Percentiles rank a stretch among this genome's conserved stretches.
phyloP scores from a whole-genome alignment of 1,284 basidiomycete genomes.

The Sporisorium iseilematis-ciliati region DNA sequence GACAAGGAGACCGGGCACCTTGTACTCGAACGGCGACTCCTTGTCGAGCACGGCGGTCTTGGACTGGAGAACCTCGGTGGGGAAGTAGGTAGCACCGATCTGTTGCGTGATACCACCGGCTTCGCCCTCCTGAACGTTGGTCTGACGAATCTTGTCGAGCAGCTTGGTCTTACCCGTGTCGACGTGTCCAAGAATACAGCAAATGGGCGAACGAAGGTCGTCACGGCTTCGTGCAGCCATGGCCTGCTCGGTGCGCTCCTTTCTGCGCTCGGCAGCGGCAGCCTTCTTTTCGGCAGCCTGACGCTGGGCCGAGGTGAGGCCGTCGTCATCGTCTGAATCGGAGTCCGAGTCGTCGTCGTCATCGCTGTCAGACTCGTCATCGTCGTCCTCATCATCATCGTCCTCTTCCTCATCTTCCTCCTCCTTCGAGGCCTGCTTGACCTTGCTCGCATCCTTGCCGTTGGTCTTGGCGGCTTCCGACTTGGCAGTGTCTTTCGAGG shows the following conservation, averaged over 20 bases:
- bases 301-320: constrained; percentile 71
- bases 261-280: constrained; percentile 83
- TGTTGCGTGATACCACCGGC: constrained; percentile 99
- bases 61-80: constrained; percentile 90
- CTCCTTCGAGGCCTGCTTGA: constrained; percentile 21
- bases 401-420: constrained; percentile 23
- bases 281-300: constrained; percentile 83
- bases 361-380: constrained; percentile 74
- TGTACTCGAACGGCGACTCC: constrained; percentile 88
- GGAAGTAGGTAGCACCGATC: constrained; percentile 99
- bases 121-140: constrained; percentile 99
- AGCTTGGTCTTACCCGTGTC: constrained; percentile 99
- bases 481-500: constrained; percentile 30
- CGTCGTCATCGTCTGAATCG: constrained; percentile 66
- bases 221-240: constrained; percentile 89
- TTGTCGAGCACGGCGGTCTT: constrained; percentile 94
- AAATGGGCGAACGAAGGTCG: constrained; percentile 94
- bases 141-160: constrained; percentile 99
- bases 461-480: constrained; percentile 30
- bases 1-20: constrained; percentile 93
- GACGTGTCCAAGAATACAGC: constrained; percentile 99
- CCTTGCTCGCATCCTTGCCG: constrained; percentile 19
- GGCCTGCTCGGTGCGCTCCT: constrained; percentile 86
- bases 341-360: constrained; percentile 72
- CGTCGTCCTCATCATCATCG: constrained; percentile 67